A percentile compares a stretch with the other conserved stretches of the same genome.
These are phyloP conservation scores for Plantago coronopus DNA, from an alignment of 305 asterid species.

Conservation along the genomic window DNA sequence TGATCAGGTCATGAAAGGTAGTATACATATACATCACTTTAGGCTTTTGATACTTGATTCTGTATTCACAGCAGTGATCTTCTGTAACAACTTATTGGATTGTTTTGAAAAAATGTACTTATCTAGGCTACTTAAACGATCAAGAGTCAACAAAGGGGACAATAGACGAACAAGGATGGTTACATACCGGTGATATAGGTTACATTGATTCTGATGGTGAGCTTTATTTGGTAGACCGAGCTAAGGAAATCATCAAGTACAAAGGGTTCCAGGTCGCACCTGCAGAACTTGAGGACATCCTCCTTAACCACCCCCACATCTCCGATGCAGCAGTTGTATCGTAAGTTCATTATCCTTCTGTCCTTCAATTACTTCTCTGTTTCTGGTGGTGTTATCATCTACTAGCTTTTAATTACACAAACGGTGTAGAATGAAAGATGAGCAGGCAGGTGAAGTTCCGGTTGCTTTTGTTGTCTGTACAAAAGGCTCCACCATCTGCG, in stretches of 20 bases:
- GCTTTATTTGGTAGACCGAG: slow-evolving; percentile 30
- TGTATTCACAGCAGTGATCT: too few relatives aligned
- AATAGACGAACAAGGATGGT: slow-evolving; percentile 30
- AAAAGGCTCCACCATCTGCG: slow-evolving; percentile 43
- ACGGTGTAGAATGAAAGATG: slow-evolving; percentile 57
- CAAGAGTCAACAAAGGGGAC: not conserved
- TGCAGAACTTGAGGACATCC: slow-evolving; percentile 82
- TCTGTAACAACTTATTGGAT: too few relatives aligned
- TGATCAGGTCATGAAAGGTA: slow-evolving; percentile 93
- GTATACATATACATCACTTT: not conserved
- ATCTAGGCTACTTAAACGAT: not conserved
- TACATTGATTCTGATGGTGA: slow-evolving; percentile 34
- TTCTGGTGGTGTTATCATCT: not conserved
- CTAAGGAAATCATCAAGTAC: slow-evolving; percentile 39
- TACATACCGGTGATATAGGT: slow-evolving; percentile 41
- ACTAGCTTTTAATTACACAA: not conserved
- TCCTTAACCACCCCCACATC: slow-evolving; percentile 54
- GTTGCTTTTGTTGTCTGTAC: slow-evolving; percentile 74
- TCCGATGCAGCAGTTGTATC: slow-evolving; percentile 83
- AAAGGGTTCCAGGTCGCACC: slow-evolving; percentile 62
- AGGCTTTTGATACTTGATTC: too few relatives aligned
- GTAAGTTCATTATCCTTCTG: slow-evolving; percentile 34
- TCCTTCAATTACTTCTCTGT: too few relatives aligned
- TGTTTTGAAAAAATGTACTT: too few relatives aligned
- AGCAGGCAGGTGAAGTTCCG: slow-evolving; percentile 80